phyloP scores from a whole-genome alignment of 306 rosid species.

The Trifolium pratense region DNA sequence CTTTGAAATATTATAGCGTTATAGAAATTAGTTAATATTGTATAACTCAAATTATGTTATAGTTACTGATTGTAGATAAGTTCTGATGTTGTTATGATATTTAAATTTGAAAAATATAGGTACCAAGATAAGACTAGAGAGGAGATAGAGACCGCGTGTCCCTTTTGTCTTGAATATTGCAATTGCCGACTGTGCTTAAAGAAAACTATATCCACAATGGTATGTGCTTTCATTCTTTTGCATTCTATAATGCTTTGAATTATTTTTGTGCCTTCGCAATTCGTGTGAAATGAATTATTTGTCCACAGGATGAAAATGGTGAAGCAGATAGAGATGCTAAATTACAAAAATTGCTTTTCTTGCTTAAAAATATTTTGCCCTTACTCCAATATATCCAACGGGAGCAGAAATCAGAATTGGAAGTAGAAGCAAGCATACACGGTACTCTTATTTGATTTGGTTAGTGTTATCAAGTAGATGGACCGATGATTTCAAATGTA shows the following conservation, averaged over 20 bases:
- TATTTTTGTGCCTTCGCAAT: conserved; percentile 26
- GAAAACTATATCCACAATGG: conserved; percentile 52
- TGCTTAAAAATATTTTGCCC: conserved; percentile 61
- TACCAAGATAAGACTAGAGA: conserved; percentile 60
- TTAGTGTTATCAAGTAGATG: conserved; percentile 30
- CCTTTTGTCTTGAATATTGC: conserved; percentile 63
- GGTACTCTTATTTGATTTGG: conserved; percentile 50
- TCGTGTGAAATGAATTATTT: conserved; percentile 32
- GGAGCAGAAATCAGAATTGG: conserved; percentile 63
- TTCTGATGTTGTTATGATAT: conserved; percentile 39
- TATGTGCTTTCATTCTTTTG: conserved; percentile 41
- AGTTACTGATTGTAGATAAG: conserved; percentile 23
- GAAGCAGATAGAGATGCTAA: conserved; percentile 53
- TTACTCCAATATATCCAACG: conserved; percentile 60
- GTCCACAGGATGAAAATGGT: conserved; percentile 48
- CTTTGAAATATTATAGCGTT: conserved; percentile 18
- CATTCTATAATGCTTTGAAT: conserved; percentile 23
- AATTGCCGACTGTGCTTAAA: conserved; percentile 68
- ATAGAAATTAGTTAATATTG: conserved; percentile 23
- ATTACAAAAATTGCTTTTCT: conserved; percentile 58
- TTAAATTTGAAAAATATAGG: conserved; percentile 48
- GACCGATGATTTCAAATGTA: conserved; percentile 30
- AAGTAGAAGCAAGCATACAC: conserved; percentile 49
- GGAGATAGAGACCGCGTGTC: conserved; percentile 59
- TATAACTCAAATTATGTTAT: conserved; percentile 30